These are phyloP conservation scores for Claviceps sp. DNA, from an alignment of 2,329 filamentous ascomycete species.

Conservation along the genomic window DNA sequence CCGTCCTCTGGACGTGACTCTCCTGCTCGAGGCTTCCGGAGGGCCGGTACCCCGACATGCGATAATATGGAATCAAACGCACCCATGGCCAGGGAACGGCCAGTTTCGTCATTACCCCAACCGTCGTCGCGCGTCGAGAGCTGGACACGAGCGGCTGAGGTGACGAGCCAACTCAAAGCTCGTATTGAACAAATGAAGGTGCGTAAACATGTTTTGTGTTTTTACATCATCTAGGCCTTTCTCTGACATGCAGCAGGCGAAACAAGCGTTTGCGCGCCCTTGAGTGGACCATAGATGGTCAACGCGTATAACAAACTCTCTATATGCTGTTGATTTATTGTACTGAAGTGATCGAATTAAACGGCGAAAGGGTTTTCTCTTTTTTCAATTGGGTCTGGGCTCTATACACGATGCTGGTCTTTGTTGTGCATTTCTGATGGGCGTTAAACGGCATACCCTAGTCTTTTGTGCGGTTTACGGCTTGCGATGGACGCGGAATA, in stretches of 20 bases:
- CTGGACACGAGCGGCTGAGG: slow-evolving; percentile 93
- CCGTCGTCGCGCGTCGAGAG: slow-evolving; percentile 48
- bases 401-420: slow-evolving; percentile 2
- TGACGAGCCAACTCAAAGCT: slow-evolving; percentile 93
- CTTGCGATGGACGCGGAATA: background rate
- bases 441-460: slow-evolving; percentile 21
- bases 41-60: slow-evolving; percentile 18
- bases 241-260: slow-evolving; percentile 11
- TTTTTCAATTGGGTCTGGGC: background rate
- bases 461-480: slow-evolving; percentile 9
- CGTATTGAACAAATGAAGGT: slow-evolving; percentile 98
- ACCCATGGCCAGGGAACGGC: slow-evolving; percentile 18
- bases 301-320: background rate
- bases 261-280: slow-evolving; percentile 18
- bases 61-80: slow-evolving; percentile 19
- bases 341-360: background rate
- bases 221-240: background rate
- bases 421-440: slow-evolving; percentile 20
- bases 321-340: slow-evolving; percentile 3
- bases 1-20: slow-evolving; percentile 44
- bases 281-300: slow-evolving; percentile 6
- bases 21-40: slow-evolving; percentile 42
- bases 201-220: slow-evolving; percentile 10
- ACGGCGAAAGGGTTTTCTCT: background rate
- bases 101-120: slow-evolving; percentile 23